phyloP scores from a whole-genome alignment of 2,329 filamentous ascomycete genomes.

The Alternaria metachromatica region DNA sequence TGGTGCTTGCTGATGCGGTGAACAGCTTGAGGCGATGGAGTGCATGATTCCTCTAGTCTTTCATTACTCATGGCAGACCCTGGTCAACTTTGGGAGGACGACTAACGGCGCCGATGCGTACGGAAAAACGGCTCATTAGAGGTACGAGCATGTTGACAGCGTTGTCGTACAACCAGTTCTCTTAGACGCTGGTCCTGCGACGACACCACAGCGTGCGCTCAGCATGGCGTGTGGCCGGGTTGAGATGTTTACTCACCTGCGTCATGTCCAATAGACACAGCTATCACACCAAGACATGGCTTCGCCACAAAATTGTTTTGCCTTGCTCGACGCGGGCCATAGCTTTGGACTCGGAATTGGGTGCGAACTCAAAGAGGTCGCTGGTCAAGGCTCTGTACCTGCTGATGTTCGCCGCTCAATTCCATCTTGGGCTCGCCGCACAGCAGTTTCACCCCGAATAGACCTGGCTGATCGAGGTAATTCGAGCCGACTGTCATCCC shows the following conservation, averaged over 20 bases:
- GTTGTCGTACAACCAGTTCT: background rate
- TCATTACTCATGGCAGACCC: background rate
- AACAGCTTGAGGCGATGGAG: background rate
- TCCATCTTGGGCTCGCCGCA: background rate
- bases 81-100: background rate
- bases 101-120: background rate
- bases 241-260: background rate
- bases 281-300: background rate
- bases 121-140: background rate
- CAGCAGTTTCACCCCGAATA: background rate
- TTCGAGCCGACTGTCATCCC: slow-evolving; percentile 20
- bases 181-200: background rate
- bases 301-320: background rate
- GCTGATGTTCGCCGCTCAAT: background rate
- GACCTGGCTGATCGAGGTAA: slow-evolving; percentile 5
- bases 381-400: background rate
- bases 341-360: slow-evolving; percentile 6
- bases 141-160: background rate
- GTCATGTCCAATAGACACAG: background rate
- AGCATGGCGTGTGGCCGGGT: background rate
- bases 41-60: background rate
- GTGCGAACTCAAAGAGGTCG: background rate
- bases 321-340: background rate
- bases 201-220: background rate
- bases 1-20: background rate